Conservation (phyloP, 73 alveolate genomes). For the Urostyla sp. region DNA sequence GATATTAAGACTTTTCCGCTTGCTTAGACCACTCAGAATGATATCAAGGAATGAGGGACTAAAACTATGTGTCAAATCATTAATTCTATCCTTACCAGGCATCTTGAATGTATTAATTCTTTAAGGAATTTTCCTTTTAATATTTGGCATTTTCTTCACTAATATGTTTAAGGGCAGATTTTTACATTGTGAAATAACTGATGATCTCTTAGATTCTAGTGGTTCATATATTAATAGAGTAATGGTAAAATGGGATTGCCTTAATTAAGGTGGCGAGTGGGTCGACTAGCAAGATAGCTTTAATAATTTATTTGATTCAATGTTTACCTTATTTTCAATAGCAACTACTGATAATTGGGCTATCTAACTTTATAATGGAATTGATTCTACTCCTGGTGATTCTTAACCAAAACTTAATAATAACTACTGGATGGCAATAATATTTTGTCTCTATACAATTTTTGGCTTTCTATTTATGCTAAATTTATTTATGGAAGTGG, state of each 20-base stretch:
- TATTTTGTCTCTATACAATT: too few species aligned
- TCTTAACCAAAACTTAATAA: constrained; percentile 42
- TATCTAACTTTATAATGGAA: too few species aligned
- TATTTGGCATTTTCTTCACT: constrained; percentile 2
- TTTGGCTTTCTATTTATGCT: constrained; percentile 62
- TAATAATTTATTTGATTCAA: constrained; percentile 51
- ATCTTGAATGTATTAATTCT: constrained; percentile 48
- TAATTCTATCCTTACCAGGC: constrained; percentile 26
- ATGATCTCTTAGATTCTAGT: not conserved
- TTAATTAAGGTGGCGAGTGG: constrained; percentile 64
- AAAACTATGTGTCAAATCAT: constrained; percentile 31
- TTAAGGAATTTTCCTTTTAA: not conserved
- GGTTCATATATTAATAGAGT: too few species aligned
- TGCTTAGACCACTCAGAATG: constrained; percentile 41
- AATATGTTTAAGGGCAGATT: constrained; percentile 32
- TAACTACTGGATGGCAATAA: constrained; percentile 49
- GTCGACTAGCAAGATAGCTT: constrained; percentile 20
- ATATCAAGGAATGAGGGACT: constrained; percentile 53
- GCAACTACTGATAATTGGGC: constrained; percentile 73
- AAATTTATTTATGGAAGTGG: constrained; percentile 68
- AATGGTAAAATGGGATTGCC: constrained; percentile 48
- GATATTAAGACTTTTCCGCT: constrained; percentile 34
- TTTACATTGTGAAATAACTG: not conserved
- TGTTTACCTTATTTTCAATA: constrained; percentile 45
- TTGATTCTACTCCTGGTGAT: constrained; percentile 54